These are phyloP conservation scores for Candida golubevii DNA, from an alignment of 805 yeast genomes.

Conservation along the genomic window DNA sequence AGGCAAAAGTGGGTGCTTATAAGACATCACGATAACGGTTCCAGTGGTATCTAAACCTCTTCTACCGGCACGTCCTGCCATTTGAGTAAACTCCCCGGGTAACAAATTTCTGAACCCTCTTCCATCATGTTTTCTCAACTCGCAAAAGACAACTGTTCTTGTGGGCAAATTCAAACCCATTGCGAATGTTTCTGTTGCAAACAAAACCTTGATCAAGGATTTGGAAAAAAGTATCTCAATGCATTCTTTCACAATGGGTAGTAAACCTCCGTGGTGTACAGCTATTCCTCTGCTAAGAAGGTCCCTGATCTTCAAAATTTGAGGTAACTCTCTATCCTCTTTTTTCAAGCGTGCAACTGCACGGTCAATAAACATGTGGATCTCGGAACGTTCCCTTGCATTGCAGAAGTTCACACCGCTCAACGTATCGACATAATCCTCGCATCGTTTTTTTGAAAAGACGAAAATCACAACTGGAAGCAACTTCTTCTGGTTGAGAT, in stretches of 20 bases:
- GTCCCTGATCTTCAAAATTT: slow-evolving; percentile 77
- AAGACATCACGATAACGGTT: slow-evolving; percentile 90
- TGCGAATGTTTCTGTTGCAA: slow-evolving; percentile 98
- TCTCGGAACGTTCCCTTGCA: slow-evolving; percentile 83
- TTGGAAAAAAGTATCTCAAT: slow-evolving; percentile 89
- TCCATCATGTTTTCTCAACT: slow-evolving; percentile 88
- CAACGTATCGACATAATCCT: slow-evolving; percentile 82
- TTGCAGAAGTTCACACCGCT: slow-evolving; percentile 72
- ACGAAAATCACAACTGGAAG: slow-evolving; percentile 92
- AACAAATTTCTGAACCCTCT: slow-evolving; percentile 70
- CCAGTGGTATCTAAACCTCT: slow-evolving; percentile 93
- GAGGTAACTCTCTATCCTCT: slow-evolving; percentile 93
- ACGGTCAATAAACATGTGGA: slow-evolving; percentile 87
- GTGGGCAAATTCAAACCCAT: slow-evolving; percentile 98
- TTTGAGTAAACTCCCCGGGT: slow-evolving; percentile 97
- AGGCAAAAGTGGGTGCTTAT: slow-evolving; percentile 56
- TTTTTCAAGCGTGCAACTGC: slow-evolving; percentile 83
- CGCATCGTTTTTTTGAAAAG: slow-evolving; percentile 89
- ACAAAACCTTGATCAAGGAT: slow-evolving; percentile 80
- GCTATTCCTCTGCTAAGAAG: slow-evolving; percentile 89
- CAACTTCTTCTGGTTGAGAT: slow-evolving; percentile 60
- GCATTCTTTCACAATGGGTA: slow-evolving; percentile 90
- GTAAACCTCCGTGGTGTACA: slow-evolving; percentile 90
- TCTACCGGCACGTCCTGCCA: slow-evolving; percentile 99
- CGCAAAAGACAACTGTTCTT: slow-evolving; percentile 89